phyloP scores from a whole-genome alignment of 805 yeast species.

The Spathaspora sp. region DNA sequence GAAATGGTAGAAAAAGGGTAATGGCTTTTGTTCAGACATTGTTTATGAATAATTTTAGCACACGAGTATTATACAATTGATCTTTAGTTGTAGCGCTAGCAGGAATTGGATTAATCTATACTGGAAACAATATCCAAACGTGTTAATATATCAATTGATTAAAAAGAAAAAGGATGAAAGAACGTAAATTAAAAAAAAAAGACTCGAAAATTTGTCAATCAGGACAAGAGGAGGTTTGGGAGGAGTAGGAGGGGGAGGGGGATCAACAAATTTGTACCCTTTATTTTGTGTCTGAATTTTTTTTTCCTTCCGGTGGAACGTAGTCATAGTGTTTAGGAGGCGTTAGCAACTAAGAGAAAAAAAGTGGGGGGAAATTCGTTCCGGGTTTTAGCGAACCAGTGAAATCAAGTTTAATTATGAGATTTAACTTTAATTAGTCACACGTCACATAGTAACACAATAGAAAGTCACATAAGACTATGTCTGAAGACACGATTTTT shows the following conservation, averaged over 20 bases:
- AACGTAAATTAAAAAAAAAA: neutral
- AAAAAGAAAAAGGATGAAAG: neutral
- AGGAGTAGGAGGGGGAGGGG: neutral
- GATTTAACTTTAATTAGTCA: neutral
- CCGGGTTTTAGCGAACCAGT: neutral
- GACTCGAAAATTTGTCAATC: neutral
- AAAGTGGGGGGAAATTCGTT: neutral
- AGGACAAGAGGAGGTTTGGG: neutral
- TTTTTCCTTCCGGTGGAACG: neutral
- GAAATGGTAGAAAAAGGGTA: conserved; percentile 92
- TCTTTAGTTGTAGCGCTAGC: neutral
- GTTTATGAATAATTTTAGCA: neutral
- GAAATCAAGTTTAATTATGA: neutral
- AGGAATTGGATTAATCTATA: neutral
- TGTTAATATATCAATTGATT: neutral
- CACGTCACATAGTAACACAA: neutral
- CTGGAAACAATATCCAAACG: neutral
- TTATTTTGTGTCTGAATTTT: neutral
- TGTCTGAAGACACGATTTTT: neutral
- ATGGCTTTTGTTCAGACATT: conserved; percentile 21
- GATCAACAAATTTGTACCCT: neutral
- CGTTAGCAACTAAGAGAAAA: neutral
- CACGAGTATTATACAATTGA: neutral
- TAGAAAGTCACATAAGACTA: neutral
- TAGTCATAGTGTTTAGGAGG: neutral